Evolutionary conservation across 176 grass and related monocot genomes (phyloP).

Genomic region (Pontederia paniculata): DNA sequence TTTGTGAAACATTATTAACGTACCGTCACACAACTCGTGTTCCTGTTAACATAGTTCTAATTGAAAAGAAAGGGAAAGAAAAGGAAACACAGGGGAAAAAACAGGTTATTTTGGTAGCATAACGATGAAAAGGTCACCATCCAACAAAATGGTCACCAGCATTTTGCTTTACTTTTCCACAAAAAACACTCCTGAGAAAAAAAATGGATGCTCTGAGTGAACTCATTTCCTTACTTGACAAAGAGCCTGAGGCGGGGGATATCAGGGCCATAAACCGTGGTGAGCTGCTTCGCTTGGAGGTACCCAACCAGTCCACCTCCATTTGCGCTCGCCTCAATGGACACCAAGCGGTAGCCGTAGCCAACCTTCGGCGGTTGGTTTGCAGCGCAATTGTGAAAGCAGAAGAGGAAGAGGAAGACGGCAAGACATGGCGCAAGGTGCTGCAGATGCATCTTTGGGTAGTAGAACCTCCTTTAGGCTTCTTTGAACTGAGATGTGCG

Average conservation of each 20-base stretch:
- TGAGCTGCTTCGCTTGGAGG: constrained; percentile 51
- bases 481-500: neutral
- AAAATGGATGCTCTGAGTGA: neutral
- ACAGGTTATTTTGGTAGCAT: too few relatives aligned
- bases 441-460: neutral
- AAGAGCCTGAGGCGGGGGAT: constrained; percentile 78
- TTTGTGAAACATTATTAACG: too few relatives aligned
- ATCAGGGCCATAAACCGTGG: constrained; percentile 74
- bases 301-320: constrained; percentile 43
- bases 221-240: constrained; percentile 56
- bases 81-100: neutral
- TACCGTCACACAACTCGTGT: too few relatives aligned
- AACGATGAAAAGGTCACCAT: too few relatives aligned
- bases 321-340: constrained; percentile 40
- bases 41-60: too few relatives aligned
- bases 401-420: constrained; percentile 19
- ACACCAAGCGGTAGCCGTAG: constrained; percentile 59
- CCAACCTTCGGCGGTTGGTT: constrained; percentile 25
- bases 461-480: neutral
- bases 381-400: constrained; percentile 3
- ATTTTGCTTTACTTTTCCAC: neutral
- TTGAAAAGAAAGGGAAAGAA: too few relatives aligned
- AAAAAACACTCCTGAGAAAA: neutral
- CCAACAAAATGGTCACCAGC: neutral
- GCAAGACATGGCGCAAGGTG: constrained; percentile 22